Base-by-base conservation (phyloP, 2,329 filamentous ascomycete genomes). In the Macrophomina pseudophaseolina region DNA sequence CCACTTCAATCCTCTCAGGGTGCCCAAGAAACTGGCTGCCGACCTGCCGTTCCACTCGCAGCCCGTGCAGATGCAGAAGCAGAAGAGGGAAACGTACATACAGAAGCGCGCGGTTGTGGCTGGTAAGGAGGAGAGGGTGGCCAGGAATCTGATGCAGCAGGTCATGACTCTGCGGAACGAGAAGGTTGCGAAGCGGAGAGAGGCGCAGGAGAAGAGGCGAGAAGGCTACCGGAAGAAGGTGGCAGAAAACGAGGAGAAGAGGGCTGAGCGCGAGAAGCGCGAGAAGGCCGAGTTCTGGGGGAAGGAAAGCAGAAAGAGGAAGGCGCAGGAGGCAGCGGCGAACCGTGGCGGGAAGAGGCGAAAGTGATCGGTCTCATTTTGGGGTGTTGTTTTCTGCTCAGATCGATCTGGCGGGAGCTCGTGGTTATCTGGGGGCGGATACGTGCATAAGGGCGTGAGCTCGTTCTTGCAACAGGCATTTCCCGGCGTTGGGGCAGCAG, bases 241-340 rank as follows among this genome's bases (percentile, higher is more conserved):
- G 48, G 90, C 88, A 7, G 92, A 92, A 74, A 89, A 89, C 74
- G 85, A 89, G 74, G 93, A 97, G 86, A 96, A 93, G 88, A 91
- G 92, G 81, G 87, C 86, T 67, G 92, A 90, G 68, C 84, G 94
- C 63, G 94, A 98, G 84, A 96, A 94, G 87, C 88, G 88, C 73
- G 94, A 99, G 83, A 91, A 89, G 76, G 91, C 97, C 78, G 94
- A 97, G 73, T 99, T 89, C 76, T 99, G 95, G 95, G 85, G 88
- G 73, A 89, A 89, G 73, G 96, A 99, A 81, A 95, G 95, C 9
- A 92, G 90, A 83, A 92, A 92, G 82, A 83, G 90, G 71, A 88
- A 86, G 78, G 81, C 23, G 85, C 80, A 67, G 86, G 83, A 35
- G 79, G 74, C 53, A 81, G 80, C 33, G 71, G 74, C 32, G 69